Evolutionary conservation across 352 stramenopile genomes (phyloP), one percentile per base, ranked within the genome.

Genomic region (Phytophthora cactorum): DNA sequence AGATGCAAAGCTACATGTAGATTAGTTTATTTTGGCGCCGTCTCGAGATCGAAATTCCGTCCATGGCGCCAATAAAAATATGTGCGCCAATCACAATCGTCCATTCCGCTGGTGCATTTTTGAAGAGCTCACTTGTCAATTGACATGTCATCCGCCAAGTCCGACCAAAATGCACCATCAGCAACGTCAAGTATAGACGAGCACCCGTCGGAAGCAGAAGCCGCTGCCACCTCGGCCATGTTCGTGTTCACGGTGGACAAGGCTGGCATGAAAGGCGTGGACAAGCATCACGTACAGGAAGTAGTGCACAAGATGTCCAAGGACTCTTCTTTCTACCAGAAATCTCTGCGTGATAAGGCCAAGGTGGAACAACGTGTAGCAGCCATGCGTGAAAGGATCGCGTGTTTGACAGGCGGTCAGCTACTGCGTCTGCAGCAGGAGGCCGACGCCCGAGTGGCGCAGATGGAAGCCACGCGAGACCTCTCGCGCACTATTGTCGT

Each of bases 241-340:
- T 94, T 93, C 66, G 87, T 94, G 49, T 95, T 96, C 66, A 91
- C 90, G 29, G 85, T 76, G 7, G 73, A 86, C 38, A 97, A 97
- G 59, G 92, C 92, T 15, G 92, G 92, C 5, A 98, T 98, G 90
- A 79, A 86, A 28, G 75, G 83, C 36, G 84, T 97, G 43, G 81
- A 99, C 82, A 94, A 95, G 43, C 75, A 84, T 29, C 86, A 89
- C 60, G 94, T 99, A 47, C 91, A 98, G 76, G 79, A 93, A 58
- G 93, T 98, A 22, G 93, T 99, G 63, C 86, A 98, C 58, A 84
- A 97, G 53, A 95, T 98, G 77, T 98, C 91, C 43, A 98, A 97
- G 68, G 89, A 98, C 79, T 98, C 92, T 25, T 68, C 73, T 2
- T 98, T 91, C 68, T 98, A 98, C 68, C 88, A 96, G 64, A 95